These are phyloP conservation scores for Ophiostoma fasciatum DNA, from an alignment of 2,329 filamentous ascomycete genomes.

Conservation along the genomic window DNA sequence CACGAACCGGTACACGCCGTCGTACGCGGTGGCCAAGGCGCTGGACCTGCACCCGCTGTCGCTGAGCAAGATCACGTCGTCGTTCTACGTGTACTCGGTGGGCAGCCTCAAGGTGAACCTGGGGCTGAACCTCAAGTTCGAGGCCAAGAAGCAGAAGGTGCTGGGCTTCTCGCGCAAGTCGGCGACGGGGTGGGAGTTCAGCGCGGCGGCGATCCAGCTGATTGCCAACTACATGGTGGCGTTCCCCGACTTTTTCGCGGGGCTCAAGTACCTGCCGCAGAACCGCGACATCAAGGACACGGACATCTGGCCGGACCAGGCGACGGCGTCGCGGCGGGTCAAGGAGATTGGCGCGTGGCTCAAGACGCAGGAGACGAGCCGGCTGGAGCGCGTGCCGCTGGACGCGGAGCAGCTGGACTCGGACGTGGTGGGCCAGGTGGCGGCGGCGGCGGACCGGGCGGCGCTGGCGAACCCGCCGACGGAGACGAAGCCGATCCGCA, in stretches of 20 bases:
- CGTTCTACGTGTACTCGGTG: slow-evolving; percentile 66
- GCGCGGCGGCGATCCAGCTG: slow-evolving; percentile 63
- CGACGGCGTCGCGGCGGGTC: slow-evolving; percentile 60
- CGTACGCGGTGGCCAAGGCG: slow-evolving; percentile 73
- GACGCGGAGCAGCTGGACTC: slow-evolving; percentile 95
- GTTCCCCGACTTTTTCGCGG: slow-evolving; percentile 91
- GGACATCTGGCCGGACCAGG: slow-evolving; percentile 66
- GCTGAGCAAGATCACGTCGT: slow-evolving; percentile 89
- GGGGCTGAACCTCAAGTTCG: slow-evolving; percentile 92
- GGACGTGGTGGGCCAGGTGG: slow-evolving; percentile 68
- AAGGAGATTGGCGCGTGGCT: slow-evolving; percentile 93
- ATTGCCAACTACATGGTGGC: slow-evolving; percentile 80
- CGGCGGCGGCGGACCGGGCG: slow-evolving; percentile 51
- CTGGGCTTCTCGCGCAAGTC: slow-evolving; percentile 86
- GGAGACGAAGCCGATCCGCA: slow-evolving; percentile 55
- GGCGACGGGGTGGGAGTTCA: slow-evolving; percentile 88
- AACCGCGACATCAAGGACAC: slow-evolving; percentile 72
- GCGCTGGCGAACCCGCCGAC: slow-evolving; percentile 35
- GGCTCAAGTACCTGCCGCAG: slow-evolving; percentile 71
- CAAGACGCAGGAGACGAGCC: slow-evolving; percentile 79
- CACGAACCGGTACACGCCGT: slow-evolving; percentile 64
- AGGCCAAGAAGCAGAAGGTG: slow-evolving; percentile 89
- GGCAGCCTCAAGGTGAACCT: slow-evolving; percentile 68
- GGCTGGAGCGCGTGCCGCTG: slow-evolving; percentile 87
- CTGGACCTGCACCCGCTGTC: slow-evolving; percentile 73